Conservation (phyloP, 495 filamentous ascomycete species). For the Penicillium riverlandense region DNA sequence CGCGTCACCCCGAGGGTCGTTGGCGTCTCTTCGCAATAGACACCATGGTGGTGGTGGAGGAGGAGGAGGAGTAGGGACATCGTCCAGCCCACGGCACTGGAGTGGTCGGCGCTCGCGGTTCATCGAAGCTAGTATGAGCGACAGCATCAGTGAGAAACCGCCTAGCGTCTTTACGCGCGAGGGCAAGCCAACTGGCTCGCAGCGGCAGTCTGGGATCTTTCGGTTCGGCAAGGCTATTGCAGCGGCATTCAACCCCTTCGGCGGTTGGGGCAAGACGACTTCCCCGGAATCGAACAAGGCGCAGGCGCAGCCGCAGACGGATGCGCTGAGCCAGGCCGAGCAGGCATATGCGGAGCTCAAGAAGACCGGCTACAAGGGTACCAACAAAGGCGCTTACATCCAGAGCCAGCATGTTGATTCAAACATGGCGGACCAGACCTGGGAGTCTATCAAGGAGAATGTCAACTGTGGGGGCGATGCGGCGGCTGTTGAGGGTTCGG, state of each 20-base stretch:
- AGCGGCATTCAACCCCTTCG: slow-evolving; percentile 47
- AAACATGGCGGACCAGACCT: slow-evolving; percentile 27
- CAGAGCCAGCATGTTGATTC: slow-evolving; percentile 15
- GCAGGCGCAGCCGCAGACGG: slow-evolving; percentile 24
- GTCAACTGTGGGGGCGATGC: slow-evolving; percentile 24
- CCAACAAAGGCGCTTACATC: slow-evolving; percentile 31
- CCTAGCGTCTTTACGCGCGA: slow-evolving; percentile 55
- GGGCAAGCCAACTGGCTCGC: slow-evolving; percentile 5
- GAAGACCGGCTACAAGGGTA: slow-evolving; percentile 46
- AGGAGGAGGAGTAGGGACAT: too few species aligned
- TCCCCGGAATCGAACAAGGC: slow-evolving; percentile 18
- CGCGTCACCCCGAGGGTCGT: slow-evolving; percentile 6
- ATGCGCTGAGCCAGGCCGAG: slow-evolving; percentile 43
- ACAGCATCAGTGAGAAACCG: slow-evolving; percentile 61
- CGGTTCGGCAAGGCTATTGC: slow-evolving; percentile 53
- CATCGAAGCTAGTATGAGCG: slow-evolving; percentile 70
- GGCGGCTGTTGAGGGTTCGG: not conserved
- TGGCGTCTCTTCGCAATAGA: slow-evolving; percentile 12
- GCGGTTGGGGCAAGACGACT: slow-evolving; percentile 32
- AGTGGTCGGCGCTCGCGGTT: slow-evolving; percentile 53
- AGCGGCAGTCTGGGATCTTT: slow-evolving; percentile 43
- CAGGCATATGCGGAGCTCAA: slow-evolving; percentile 56
- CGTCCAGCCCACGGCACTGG: slow-evolving; percentile 5
- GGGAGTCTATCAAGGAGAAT: slow-evolving; percentile 31
- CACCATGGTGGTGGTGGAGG: not conserved